These are phyloP conservation scores for Trichoderma hamatum DNA, from an alignment of 2,329 filamentous ascomycete species.

Conservation along the genomic window DNA sequence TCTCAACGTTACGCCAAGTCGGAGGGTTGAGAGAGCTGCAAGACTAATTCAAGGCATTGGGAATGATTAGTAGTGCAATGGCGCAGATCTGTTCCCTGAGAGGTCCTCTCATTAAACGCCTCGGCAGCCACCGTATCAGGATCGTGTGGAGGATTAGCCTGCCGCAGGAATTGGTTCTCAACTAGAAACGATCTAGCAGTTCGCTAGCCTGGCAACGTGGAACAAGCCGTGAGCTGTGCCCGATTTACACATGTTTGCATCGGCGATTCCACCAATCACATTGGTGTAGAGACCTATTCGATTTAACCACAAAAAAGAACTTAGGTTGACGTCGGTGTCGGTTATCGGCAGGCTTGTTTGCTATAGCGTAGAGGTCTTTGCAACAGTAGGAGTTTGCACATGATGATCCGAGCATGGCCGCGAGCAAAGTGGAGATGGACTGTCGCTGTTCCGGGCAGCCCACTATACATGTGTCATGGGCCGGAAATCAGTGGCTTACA, in stretches of 20 bases:
- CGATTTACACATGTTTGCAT: background rate
- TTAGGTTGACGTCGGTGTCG: background rate
- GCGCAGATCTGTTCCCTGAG: slow-evolving; percentile 8
- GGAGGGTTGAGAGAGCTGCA: background rate
- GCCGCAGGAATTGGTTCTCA: background rate
- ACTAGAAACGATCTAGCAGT: slow-evolving; percentile 7
- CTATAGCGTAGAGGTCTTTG: background rate
- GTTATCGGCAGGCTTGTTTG: background rate
- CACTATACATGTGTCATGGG: background rate
- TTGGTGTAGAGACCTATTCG: background rate
- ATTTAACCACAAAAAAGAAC: background rate
- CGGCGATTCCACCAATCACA: slow-evolving; percentile 15
- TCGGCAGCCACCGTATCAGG: slow-evolving; percentile 3
- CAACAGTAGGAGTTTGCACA: background rate
- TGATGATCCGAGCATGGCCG: background rate
- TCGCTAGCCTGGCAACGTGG: background rate
- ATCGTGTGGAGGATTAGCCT: slow-evolving; percentile 4
- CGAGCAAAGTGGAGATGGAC: background rate
- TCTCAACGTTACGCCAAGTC: background rate
- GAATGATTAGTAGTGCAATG: background rate
- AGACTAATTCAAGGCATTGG: background rate
- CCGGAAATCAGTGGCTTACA: background rate
- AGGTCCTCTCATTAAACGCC: slow-evolving; percentile 12
- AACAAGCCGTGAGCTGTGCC: background rate
- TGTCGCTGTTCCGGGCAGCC: background rate